A percentile compares a stretch with the other conserved stretches of the same genome.
These are phyloP conservation scores for Sarocladiaceae sp. DNA, from an alignment of 2,329 filamentous ascomycete species.

Conservation along the genomic window DNA sequence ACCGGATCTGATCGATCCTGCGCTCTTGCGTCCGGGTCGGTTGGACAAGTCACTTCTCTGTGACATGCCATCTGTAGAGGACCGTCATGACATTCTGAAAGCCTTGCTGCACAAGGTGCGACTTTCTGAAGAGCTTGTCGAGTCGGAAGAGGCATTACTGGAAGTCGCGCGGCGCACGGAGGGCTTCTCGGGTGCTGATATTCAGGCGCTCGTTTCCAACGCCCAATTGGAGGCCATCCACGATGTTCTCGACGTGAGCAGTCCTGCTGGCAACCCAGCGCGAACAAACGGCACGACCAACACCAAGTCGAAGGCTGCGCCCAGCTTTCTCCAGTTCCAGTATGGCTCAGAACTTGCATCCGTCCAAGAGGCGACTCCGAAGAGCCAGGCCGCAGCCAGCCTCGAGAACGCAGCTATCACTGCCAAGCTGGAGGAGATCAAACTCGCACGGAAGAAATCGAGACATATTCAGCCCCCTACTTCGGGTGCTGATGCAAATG, in stretches of 20 bases:
- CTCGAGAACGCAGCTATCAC: slow-evolving; percentile 75
- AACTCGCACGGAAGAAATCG: slow-evolving; percentile 56
- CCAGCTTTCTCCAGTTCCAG: slow-evolving; percentile 76
- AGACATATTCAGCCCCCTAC: slow-evolving; percentile 28
- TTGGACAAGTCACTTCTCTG: slow-evolving; percentile 92
- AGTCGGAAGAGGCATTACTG: slow-evolving; percentile 51
- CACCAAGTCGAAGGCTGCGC: slow-evolving; percentile 25
- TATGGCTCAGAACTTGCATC: slow-evolving; percentile 60
- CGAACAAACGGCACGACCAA: slow-evolving; percentile 30
- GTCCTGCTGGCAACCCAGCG: slow-evolving; percentile 28
- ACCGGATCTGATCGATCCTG: slow-evolving; percentile 93
- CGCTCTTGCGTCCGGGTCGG: slow-evolving; percentile 83
- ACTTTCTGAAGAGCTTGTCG: slow-evolving; percentile 62
- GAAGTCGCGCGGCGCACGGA: slow-evolving; percentile 78
- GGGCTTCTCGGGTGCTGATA: slow-evolving; percentile 89
- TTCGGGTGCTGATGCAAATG: slow-evolving; percentile 12
- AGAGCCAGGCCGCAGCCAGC: slow-evolving; percentile 51
- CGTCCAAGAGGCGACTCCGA: slow-evolving; percentile 36
- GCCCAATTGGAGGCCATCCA: slow-evolving; percentile 97
- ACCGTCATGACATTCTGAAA: slow-evolving; percentile 82
- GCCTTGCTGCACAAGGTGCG: slow-evolving; percentile 80
- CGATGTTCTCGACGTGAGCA: slow-evolving; percentile 68
- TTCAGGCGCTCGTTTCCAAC: slow-evolving; percentile 94
- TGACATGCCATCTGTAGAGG: slow-evolving; percentile 75
- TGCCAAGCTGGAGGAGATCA: slow-evolving; percentile 78